Evolutionary conservation across 306 rosid genomes (phyloP), one percentile per base, ranked within the genome.

Genomic region (Castanospermum australe): DNA sequence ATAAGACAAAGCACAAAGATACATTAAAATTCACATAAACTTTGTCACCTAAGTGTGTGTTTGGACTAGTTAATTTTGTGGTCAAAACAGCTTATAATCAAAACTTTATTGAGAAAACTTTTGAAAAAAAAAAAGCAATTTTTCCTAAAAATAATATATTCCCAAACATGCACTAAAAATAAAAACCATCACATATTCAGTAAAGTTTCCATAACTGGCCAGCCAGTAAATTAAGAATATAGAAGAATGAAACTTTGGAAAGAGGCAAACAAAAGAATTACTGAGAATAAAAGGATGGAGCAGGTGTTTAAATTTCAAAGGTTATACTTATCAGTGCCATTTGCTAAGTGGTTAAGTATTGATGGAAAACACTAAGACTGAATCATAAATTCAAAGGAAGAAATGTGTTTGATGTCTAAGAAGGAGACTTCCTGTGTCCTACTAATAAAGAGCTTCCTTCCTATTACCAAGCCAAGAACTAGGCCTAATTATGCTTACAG

Each of bases 21-120:
- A 77, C 13, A 54, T 55, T 20, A 15, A 78, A 57, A 41, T 24
- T 73, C 62, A 66, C 56, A 81, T 63, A 47, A 83, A 48, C 14
- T 48, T 51, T 20, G 60, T 54, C 67, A 69, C 21, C 67, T 9
- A n/a, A n/a, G n/a, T n/a, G n/a, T n/a, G n/a, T n/a, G n/a, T n/a
- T n/a, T n/a, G n/a, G n/a, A n/a, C n/a, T n/a, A n/a, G n/a, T n/a
- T n/a, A n/a, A n/a, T n/a, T n/a, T n/a, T n/a, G n/a, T n/a, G n/a
- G n/a, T n/a, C n/a, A n/a, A n/a, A n/a, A n/a, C n/a, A n/a, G n/a
- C n/a, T n/a, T n/a, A n/a, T n/a, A n/a, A n/a, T n/a, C n/a, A n/a
- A n/a, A n/a, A n/a, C n/a, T n/a, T n/a, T n/a, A n/a, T n/a, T n/a
- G n/a, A n/a, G n/a, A n/a, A n/a, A n/a, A n/a, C n/a, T n/a, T n/a